A percentile compares a stretch with the other conserved stretches of the same genome.
Conservation (phyloP, 805 yeast genomes). For the Candida pseudofarinosa region DNA sequence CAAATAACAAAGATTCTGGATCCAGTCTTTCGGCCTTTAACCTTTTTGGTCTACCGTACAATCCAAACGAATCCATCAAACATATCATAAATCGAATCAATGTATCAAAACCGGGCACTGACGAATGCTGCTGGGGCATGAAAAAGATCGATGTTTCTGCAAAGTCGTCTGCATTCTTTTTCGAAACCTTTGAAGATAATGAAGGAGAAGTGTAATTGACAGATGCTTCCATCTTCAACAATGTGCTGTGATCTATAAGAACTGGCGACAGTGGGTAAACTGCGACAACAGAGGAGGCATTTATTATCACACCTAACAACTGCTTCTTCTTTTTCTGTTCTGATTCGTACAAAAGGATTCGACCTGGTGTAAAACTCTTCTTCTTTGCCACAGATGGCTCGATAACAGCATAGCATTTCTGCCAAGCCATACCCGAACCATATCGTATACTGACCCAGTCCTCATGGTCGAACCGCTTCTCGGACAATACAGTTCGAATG, state of each 20-base stretch:
- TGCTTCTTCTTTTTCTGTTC: slow-evolving; percentile 68
- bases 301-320: slow-evolving; percentile 74
- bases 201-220: slow-evolving; percentile 52
- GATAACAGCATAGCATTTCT: slow-evolving; percentile 85
- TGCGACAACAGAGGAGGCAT: slow-evolving; percentile 74
- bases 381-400: slow-evolving; percentile 59
- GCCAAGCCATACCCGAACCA: slow-evolving; percentile 98
- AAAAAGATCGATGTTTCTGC: slow-evolving; percentile 40
- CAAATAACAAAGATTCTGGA: slow-evolving; percentile 38
- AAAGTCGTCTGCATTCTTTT: slow-evolving; percentile 28
- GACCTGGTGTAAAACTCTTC: slow-evolving; percentile 53
- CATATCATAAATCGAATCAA: slow-evolving; percentile 41
- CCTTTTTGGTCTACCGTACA: slow-evolving; percentile 43
- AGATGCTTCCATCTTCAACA: slow-evolving; percentile 84
- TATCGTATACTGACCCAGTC: slow-evolving; percentile 95
- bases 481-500: slow-evolving; percentile 78
- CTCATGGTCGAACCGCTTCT: slow-evolving; percentile 79
- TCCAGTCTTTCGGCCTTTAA: slow-evolving; percentile 41
- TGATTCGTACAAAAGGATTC: slow-evolving; percentile 74
- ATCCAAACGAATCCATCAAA: slow-evolving; percentile 39
- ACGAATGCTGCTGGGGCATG: slow-evolving; percentile 43
- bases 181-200: slow-evolving; percentile 28
- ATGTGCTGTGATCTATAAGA: slow-evolving; percentile 80
- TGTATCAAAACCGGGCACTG: slow-evolving; percentile 49
- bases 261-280: slow-evolving; percentile 85